Conservation (phyloP, 1,284 basidiomycete genomes). For the Ustilago sp. region DNA sequence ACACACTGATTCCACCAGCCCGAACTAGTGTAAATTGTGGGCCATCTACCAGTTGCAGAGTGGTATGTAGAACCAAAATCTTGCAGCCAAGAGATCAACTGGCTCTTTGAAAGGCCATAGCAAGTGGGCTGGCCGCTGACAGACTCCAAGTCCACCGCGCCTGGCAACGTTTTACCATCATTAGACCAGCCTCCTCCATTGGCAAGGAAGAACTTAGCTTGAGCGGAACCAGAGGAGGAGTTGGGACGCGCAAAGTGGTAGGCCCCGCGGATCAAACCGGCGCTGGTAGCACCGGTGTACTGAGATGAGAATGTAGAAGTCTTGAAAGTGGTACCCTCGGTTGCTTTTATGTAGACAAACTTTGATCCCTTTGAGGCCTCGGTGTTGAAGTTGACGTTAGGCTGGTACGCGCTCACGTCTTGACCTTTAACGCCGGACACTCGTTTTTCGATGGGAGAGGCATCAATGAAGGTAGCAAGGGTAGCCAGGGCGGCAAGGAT, state of each 20-base stretch:
- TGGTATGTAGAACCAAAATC: conserved; percentile 74
- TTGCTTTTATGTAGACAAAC: conserved; percentile 80
- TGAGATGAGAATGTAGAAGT: conserved; percentile 72
- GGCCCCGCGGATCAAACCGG: conserved; percentile 74
- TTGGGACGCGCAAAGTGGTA: conserved; percentile 75
- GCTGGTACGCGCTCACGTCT: conserved; percentile 75
- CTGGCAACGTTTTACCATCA: conserved; percentile 61
- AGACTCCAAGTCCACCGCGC: conserved; percentile 51
- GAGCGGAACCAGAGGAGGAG: conserved; percentile 73
- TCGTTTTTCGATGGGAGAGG: conserved; percentile 45
- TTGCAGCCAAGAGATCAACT: conserved; percentile 77
- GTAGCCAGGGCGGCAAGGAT: conserved; percentile 19
- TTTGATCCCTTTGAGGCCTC: conserved; percentile 75
- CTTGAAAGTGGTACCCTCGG: conserved; percentile 75
- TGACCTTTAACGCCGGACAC: conserved; percentile 47
- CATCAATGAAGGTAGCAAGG: conserved; percentile 6
- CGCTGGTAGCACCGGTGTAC: conserved; percentile 75
- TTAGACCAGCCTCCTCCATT: conserved; percentile 73
- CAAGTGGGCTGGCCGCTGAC: conserved; percentile 68
- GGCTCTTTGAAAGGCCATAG: conserved; percentile 74
- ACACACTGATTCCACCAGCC: conserved; percentile 79
- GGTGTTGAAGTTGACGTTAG: conserved; percentile 73
- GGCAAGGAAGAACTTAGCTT: conserved; percentile 76
- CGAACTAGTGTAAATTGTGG: conserved; percentile 77
- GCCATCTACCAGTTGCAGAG: conserved; percentile 71